Percentiles rank a stretch among this genome's conserved stretches.
Evolutionary conservation across 2,329 filamentous ascomycete species (phyloP).

Genomic region (Hortaea werneckii): DNA sequence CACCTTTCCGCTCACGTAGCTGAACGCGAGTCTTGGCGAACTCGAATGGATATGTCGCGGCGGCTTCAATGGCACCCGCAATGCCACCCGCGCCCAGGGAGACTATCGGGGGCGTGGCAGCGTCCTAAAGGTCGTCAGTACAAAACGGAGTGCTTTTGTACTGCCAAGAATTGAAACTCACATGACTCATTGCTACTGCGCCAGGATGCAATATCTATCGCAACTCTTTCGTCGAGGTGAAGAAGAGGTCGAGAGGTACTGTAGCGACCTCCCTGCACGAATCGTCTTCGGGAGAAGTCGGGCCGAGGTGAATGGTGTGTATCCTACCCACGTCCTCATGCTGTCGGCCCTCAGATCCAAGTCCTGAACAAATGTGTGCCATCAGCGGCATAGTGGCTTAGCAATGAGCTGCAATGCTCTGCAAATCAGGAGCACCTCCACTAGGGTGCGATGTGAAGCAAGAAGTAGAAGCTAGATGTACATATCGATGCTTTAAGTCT

Average conservation of each 20-base stretch:
- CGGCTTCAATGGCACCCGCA: conserved; percentile 24
- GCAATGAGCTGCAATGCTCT: no score
- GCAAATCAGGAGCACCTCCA: no score
- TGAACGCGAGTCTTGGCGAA: conserved; percentile 58
- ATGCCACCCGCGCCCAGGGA: conserved; percentile 27
- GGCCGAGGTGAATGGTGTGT: background rate
- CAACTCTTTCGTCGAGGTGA: no score
- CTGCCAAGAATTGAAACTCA: background rate
- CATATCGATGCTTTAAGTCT: no score
- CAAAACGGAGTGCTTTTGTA: background rate
- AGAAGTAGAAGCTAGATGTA: no score
- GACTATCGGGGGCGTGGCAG: conserved; percentile 23
- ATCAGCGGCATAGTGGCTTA: no score
- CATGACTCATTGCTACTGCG: conserved; percentile 4
- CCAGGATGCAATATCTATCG: background rate
- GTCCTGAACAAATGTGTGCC: no score
- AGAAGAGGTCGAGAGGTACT: background rate
- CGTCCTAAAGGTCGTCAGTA: conserved; percentile 7
- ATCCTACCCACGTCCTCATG: no score
- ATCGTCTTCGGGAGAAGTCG: background rate
- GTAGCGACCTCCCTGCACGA: background rate
- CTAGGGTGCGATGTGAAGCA: no score
- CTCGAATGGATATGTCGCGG: conserved; percentile 49
- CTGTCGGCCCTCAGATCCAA: no score
- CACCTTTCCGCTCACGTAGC: conserved; percentile 36